Base-by-base conservation (phyloP, 73 alveolate species). In the Blepharisma stoltei region DNA sequence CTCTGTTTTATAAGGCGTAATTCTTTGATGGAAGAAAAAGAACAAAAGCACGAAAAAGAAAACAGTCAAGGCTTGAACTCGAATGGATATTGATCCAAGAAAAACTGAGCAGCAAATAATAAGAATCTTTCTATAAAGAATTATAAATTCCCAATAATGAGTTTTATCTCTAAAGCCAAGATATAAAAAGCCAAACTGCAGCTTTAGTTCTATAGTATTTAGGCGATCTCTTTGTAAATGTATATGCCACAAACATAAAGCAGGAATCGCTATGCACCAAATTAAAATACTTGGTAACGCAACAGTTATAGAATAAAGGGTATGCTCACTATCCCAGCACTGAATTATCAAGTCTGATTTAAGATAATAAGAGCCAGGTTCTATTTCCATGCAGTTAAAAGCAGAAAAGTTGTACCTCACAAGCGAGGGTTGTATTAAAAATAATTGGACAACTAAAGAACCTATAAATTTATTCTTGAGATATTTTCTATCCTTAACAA, bases 121-220 rank as follows among this genome's bases (percentile, higher is more conserved):
- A 27, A 43, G 20, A 9, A 78, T 32, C 14, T 78, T 78, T 47
- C 60, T 47, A 14, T 11, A 25, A 54, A 78, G 38, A 20, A 66
- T 78, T 4, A 67, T 11, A 20, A 78, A 66, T 47, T 78, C 85
- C 85, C 85, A 78, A 37, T 78, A 78, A 11, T 7, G 67, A 6
- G 81, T 53, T 43, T 69, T 38, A 37, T 43, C n/a, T 27, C 55
- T 25, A 67, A 49, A 78, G 47, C 80, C 85, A 4, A 43, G 55
- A 45, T 78, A 78, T 3, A 78, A 67, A 45, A 78, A 78, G 7
- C 85, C 85, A 68, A 43, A 67, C 54, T 69, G 55, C 1, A 41
- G 47, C 20, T 78, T 78, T 7, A 18, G 1, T 0, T 44, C 44
- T 11, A 68, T 14, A n/a, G 41, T 7, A 37, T 4, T 45, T 44